Conservation (phyloP, 441 rosid genomes). For the Breynia disticha region DNA sequence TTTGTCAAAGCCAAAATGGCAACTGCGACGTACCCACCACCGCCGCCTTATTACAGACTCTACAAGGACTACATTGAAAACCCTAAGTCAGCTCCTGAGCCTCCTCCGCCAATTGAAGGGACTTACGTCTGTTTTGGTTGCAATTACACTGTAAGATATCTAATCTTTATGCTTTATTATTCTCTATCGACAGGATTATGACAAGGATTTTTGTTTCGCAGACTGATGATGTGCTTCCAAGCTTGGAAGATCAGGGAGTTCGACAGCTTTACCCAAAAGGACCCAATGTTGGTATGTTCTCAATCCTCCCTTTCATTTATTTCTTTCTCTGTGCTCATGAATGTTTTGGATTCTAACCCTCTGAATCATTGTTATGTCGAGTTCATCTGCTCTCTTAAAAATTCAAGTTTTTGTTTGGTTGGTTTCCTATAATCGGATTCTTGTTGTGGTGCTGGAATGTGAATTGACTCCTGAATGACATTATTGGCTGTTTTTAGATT, state of each 20-base stretch:
- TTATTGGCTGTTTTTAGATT: slow-evolving; percentile 39
- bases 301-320: background rate
- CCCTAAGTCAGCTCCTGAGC: slow-evolving; percentile 65
- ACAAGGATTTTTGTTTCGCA: slow-evolving; percentile 12
- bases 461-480: background rate
- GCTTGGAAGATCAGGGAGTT: slow-evolving; percentile 92
- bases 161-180: background rate
- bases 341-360: background rate
- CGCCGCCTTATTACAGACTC: slow-evolving; percentile 79
- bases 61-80: slow-evolving; percentile 67
- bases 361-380: too few species aligned
- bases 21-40: slow-evolving; percentile 85
- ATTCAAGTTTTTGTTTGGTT: background rate
- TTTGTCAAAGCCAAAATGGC: too few species aligned
- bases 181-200: background rate
- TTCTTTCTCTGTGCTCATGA: background rate
- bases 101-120: slow-evolving; percentile 74
- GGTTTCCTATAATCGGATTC: background rate
- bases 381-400: too few species aligned
- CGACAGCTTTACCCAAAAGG: slow-evolving; percentile 78
- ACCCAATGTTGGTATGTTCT: slow-evolving; percentile 59
- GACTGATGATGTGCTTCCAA: slow-evolving; percentile 92
- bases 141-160: slow-evolving; percentile 51
- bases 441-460: background rate
- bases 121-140: slow-evolving; percentile 63